Evolutionary conservation across 176 grass and related monocot species (phyloP).

Genomic region (Themeda triandra): DNA sequence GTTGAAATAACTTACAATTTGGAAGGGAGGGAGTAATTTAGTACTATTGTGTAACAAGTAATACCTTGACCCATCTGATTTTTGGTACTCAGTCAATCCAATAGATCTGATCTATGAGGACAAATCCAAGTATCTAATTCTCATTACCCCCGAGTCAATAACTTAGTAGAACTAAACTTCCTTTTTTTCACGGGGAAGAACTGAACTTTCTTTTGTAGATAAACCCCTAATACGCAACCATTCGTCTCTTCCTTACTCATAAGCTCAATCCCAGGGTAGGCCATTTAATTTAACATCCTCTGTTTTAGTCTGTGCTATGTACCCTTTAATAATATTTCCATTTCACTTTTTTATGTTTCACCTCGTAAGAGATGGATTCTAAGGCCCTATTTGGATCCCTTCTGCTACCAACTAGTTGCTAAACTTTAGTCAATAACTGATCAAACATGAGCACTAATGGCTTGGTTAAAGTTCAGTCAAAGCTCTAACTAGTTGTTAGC

Average conservation of each 20-base stretch:
- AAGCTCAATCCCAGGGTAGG: no score
- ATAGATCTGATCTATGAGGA: not conserved
- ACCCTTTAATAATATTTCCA: not conserved
- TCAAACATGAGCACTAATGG: no score
- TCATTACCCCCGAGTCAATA: not conserved
- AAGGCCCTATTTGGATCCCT: no score
- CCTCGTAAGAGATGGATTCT: not conserved
- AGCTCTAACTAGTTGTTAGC: no score
- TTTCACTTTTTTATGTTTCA: not conserved
- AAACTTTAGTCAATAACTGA: no score
- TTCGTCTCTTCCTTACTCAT: no score
- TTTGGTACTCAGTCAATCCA: not conserved
- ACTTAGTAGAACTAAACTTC: not conserved
- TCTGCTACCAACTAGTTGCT: no score
- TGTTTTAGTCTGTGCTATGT: not conserved
- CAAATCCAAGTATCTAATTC: not conserved
- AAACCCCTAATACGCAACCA: no score
- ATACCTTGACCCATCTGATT: not conserved
- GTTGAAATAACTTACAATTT: no score
- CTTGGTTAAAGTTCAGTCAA: no score
- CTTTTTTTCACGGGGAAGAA: not conserved
- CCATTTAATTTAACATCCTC: not conserved
- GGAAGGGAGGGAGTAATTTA: no score
- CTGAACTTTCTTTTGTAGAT: not conserved
- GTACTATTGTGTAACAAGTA: not conserved